Percentiles rank a stretch among this genome's conserved stretches.
phyloP scores from a whole-genome alignment of 2,329 filamentous ascomycete species.

The Talaromyces piceae region DNA sequence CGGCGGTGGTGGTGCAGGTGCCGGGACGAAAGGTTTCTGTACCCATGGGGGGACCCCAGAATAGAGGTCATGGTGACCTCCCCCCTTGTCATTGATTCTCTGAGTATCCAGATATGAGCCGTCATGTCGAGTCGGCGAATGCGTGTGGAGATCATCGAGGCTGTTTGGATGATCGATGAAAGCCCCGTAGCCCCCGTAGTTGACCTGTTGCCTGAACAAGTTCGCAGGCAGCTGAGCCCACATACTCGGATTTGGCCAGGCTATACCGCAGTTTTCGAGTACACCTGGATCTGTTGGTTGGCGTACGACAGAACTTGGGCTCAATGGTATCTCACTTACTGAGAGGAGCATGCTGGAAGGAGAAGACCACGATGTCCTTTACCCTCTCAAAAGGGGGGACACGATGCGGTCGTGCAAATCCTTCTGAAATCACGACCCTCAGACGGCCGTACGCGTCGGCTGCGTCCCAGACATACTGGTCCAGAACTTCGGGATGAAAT shows the following conservation, averaged over 20 bases:
- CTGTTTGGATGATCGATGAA: constrained; percentile 34
- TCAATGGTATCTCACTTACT: constrained; percentile 42
- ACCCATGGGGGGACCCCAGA: constrained; percentile 21
- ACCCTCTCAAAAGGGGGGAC: constrained; percentile 54
- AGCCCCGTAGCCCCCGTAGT: constrained; percentile 9
- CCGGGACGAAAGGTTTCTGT: constrained; percentile 21
- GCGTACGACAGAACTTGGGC: not conserved
- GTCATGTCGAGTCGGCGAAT: constrained; percentile 49
- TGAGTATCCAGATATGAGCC: not conserved
- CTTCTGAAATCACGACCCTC: constrained; percentile 68
- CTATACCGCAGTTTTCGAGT: constrained; percentile 64
- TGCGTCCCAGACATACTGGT: constrained; percentile 64
- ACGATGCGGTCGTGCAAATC: constrained; percentile 49
- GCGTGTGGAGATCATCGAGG: constrained; percentile 51
- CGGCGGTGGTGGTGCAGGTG: not conserved
- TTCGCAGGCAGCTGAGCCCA: constrained; percentile 48
- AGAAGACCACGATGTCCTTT: constrained; percentile 68
- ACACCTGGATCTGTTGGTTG: constrained; percentile 47
- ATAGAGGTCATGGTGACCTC: constrained; percentile 16
- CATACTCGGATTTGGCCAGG: constrained; percentile 71
- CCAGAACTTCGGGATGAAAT: constrained; percentile 63
- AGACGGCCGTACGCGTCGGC: constrained; percentile 66
- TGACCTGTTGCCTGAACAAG: constrained; percentile 25
- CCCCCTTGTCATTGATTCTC: constrained; percentile 13
- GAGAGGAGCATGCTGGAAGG: constrained; percentile 76